phyloP scores from a whole-genome alignment of 495 filamentous ascomycete genomes.

The Hypoxylon perforatum region DNA sequence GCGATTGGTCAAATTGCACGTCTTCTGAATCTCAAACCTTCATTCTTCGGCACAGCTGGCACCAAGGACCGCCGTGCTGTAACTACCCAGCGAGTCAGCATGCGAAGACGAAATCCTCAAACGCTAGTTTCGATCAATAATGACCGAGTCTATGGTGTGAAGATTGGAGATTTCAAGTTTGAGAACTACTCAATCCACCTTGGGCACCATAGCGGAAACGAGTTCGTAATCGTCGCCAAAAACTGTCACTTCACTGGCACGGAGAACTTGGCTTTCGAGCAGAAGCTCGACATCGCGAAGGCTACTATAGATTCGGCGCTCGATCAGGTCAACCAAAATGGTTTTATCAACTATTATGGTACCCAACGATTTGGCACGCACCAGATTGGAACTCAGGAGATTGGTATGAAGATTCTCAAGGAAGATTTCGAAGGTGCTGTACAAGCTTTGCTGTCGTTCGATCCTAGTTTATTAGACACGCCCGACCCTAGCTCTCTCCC shows the following conservation, averaged over 20 bases:
- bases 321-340: slow-evolving; percentile 68
- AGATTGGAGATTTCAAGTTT: slow-evolving; percentile 83
- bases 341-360: slow-evolving; percentile 97
- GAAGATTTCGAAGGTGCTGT: slow-evolving; percentile 82
- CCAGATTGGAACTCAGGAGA: slow-evolving; percentile 77
- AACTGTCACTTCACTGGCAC: slow-evolving; percentile 72
- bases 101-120: slow-evolving; percentile 70
- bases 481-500: slow-evolving; percentile 44
- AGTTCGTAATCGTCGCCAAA: slow-evolving; percentile 89
- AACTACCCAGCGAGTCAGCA: slow-evolving; percentile 85
- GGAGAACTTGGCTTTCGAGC: slow-evolving; percentile 48
- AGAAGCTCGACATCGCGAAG: slow-evolving; percentile 51
- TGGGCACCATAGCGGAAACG: slow-evolving; percentile 86
- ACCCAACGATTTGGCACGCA: slow-evolving; percentile 94
- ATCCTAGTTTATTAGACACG: slow-evolving; percentile 61
- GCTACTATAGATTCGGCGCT: slow-evolving; percentile 54
- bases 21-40: slow-evolving; percentile 72
- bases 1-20: slow-evolving; percentile 77
- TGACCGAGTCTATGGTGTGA: slow-evolving; percentile 66
- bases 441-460: slow-evolving; percentile 75
- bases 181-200: slow-evolving; percentile 74
- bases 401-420: slow-evolving; percentile 85
- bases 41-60: slow-evolving; percentile 84
- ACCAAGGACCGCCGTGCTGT: slow-evolving; percentile 94
- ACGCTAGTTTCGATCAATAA: slow-evolving; percentile 72